phyloP scores from a whole-genome alignment of 768 basidiomycete species.

The Daedaleopsis nitida region DNA sequence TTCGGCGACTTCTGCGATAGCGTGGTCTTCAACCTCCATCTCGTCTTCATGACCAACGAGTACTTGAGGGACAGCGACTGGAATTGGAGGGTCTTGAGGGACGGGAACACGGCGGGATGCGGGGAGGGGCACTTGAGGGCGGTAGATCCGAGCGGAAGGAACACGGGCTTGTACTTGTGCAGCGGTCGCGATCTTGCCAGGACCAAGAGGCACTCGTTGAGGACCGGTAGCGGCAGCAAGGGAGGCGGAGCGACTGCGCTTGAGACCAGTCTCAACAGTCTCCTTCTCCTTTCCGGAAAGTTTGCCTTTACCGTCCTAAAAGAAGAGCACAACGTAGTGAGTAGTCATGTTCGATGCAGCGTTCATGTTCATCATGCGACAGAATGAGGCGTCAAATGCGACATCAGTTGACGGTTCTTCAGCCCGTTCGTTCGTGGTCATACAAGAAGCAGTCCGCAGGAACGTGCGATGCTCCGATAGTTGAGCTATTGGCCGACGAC shows the following conservation, averaged over 20 bases:
- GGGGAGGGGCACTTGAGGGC: slow-evolving; percentile 38
- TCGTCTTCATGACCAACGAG: slow-evolving; percentile 34
- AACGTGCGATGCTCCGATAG: neutral
- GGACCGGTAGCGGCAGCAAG: slow-evolving; percentile 59
- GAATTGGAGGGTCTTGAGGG: slow-evolving; percentile 21
- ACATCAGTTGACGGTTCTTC: neutral
- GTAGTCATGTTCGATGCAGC: slow-evolving; percentile 15
- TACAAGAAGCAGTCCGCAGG: neutral
- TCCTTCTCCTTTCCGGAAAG: slow-evolving; percentile 65
- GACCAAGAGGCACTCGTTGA: slow-evolving; percentile 72
- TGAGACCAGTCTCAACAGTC: slow-evolving; percentile 48
- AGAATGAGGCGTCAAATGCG: neutral
- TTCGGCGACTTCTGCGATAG: slow-evolving; percentile 44
- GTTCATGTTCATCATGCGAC: neutral
- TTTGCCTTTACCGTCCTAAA: slow-evolving; percentile 52
- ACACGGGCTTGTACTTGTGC: slow-evolving; percentile 22
- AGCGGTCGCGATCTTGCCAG: slow-evolving; percentile 41
- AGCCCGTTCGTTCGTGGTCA: no score
- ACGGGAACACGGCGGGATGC: slow-evolving; percentile 43
- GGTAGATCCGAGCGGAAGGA: slow-evolving; percentile 22
- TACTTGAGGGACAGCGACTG: slow-evolving; percentile 20
- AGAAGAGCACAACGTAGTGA: slow-evolving; percentile 9
- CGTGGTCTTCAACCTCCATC: slow-evolving; percentile 62
- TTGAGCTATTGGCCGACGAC: slow-evolving; percentile 2
- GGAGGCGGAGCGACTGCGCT: slow-evolving; percentile 67